Base-by-base conservation (phyloP, 495 filamentous ascomycete species). In the Hyaloscypha finlandica region DNA sequence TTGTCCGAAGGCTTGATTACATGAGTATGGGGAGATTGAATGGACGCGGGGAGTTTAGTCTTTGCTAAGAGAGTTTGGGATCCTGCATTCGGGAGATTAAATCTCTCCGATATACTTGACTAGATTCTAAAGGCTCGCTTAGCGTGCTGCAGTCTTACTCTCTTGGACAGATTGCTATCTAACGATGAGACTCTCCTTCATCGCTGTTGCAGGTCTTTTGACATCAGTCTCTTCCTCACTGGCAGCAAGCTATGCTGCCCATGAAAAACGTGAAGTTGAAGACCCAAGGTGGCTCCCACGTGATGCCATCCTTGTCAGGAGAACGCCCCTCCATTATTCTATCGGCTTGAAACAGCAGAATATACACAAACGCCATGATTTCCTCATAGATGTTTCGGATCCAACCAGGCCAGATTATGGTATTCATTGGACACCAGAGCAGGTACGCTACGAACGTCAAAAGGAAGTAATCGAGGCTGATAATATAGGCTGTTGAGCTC, bases 331-430 rank as follows among this genome's bases (percentile, higher is more conserved):
- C 20, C 68, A 63, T 4, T 4, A 66, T 0, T 57, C 56, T 4
- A 66, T 70, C 25, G 63, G 42, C 16, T 48, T 70, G 22, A 66
- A 12, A 2, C 68, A 70, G 45, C 61, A 22, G 14, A 70, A 70
- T 32, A 59, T 70, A 3, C 39, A 70, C 6, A 66, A 45, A 14
- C 63, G 58, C 30, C 31, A 70, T 52, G 63, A 70, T 2, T 56
- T 37, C 12, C 22, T 70, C 37, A 66, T 70, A 59, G 68, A 70
- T 53, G 68, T 70, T 37, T 65, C 66, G 4, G 22, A 73, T 32
- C 71, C 69, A 14, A 59, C 56, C 4, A 68, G 64, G 8, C 51
- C 56, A 2, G 69, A 73, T 20, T 73, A 61, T 54, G 65, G 64
- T 3, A 55, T 64, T 35, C 69, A 73, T 42, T 73, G 71, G 71